Evolutionary conservation across 106 monocot species (phyloP), one percentile per base, ranked within the genome.

Genomic region (Phalaenopsis aphrodite): DNA sequence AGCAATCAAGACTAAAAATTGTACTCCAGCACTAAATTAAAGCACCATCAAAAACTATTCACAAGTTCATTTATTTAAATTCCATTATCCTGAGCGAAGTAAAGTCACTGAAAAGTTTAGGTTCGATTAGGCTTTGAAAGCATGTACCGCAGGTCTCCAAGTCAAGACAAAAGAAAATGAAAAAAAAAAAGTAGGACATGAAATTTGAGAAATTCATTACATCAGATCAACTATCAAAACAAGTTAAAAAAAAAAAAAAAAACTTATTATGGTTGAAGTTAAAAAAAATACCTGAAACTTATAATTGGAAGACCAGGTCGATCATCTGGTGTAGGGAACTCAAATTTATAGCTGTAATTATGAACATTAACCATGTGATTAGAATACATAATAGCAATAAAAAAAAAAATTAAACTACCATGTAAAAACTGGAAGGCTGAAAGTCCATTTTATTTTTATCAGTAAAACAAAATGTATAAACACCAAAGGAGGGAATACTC

Each of bases 261-360:
- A 76, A 9, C 1, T 43, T 36, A 46, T 24, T 57, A 57, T 36
- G 3, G 7, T 42, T 41, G 15, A 78, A 19, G 18, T 72, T 58
- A 78, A 75, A 48, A 85, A 81, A 3, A 57, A 77, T 80, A 99
- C 98, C 91, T 99, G 89, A 99, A 99, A 81, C 98, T 99, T 83
- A 99, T 94, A 21, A 99, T 99, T 43, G 98, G 98, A 77, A 82
- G 94, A 45, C 98, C 98, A 11, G 98, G 98, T 78, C 89, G 85
- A 84, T 99, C 98, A 88, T 99, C 98, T 84, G 98, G 98, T 15
- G 98, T 99, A 48, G 98, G 98, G 79, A 99, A 99, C 4, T 99
- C 98, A 87, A 99, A 99, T 79, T 99, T 99, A 78, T 99, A 99
- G 73, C 98, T 99, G 90, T 69, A 78, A 71, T 66, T 46, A 42